Conservation (phyloP, 2,329 filamentous ascomycete genomes). For the Torrubiella hemipterigena region DNA sequence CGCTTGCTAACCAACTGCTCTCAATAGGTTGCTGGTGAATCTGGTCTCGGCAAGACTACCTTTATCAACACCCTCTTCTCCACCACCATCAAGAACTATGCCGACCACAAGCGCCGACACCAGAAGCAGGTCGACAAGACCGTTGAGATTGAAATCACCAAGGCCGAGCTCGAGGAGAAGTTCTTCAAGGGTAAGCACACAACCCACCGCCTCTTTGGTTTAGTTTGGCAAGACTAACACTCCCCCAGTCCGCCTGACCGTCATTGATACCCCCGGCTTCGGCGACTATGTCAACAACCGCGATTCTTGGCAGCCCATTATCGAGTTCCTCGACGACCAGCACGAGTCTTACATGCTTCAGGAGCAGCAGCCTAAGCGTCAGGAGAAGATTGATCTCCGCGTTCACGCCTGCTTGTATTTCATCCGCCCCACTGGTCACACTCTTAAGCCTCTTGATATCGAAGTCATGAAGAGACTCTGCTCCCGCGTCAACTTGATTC, state of each 20-base stretch:
- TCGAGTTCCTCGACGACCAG: slow-evolving; percentile 99
- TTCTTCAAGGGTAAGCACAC: slow-evolving; percentile 86
- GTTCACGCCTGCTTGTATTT: slow-evolving; percentile 99
- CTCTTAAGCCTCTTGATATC: slow-evolving; percentile 95
- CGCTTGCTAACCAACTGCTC: slow-evolving; percentile 6
- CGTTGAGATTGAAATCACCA: slow-evolving; percentile 99
- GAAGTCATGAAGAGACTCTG: slow-evolving; percentile 99
- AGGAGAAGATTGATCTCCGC: slow-evolving; percentile 98
- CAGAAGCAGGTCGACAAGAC: slow-evolving; percentile 99
- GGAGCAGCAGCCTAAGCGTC: slow-evolving; percentile 95
- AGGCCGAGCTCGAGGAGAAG: slow-evolving; percentile 99
- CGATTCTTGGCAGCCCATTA: slow-evolving; percentile 99
- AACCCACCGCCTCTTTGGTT: slow-evolving; percentile 5
- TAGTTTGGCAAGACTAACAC: slow-evolving; percentile 9
- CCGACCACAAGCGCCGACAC: slow-evolving; percentile 98
- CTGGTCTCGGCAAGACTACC: slow-evolving; percentile 95
- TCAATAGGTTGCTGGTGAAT: slow-evolving; percentile 86
- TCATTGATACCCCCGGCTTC: slow-evolving; percentile 98
- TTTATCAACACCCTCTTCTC: slow-evolving; percentile 99
- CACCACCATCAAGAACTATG: slow-evolving; percentile 99
- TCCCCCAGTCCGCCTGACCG: slow-evolving; percentile 76
- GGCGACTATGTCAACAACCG: slow-evolving; percentile 99
- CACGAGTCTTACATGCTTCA: slow-evolving; percentile 99
- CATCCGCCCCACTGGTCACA: slow-evolving; percentile 96
- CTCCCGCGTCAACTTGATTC: slow-evolving; percentile 96